phyloP scores from a whole-genome alignment of 2,329 filamentous ascomycete species.

The Beauveria medogensis region DNA sequence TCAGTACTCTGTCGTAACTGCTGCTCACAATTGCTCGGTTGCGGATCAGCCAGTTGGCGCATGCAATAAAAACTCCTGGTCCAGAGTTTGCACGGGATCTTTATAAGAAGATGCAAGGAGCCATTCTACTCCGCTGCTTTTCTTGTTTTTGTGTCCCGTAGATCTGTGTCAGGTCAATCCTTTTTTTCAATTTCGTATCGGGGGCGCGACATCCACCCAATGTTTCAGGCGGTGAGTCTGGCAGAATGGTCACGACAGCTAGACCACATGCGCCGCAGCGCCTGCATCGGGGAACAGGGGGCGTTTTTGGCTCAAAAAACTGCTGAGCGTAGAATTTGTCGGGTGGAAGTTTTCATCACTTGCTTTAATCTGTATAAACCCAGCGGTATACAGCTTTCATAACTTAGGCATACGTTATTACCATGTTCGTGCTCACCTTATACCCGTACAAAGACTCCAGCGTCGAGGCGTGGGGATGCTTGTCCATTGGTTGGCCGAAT shows the following conservation, averaged over 20 bases:
- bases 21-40: background rate
- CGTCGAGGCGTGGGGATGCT: background rate
- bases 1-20: background rate
- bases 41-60: background rate
- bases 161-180: background rate
- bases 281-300: background rate
- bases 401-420: background rate
- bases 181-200: background rate
- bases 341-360: too few species aligned
- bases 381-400: too few species aligned
- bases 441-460: background rate
- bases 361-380: too few species aligned
- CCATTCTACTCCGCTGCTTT: background rate
- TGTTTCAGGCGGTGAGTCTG: constrained; percentile 24
- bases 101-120: background rate
- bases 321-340: too few species aligned
- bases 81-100: background rate
- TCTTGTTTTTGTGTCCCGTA: background rate
- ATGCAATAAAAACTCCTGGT: background rate
- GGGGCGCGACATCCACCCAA: background rate
- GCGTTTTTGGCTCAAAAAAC: background rate
- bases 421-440: background rate
- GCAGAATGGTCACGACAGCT: constrained; percentile 16
- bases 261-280: too few species aligned
- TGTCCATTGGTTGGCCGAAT: background rate